Evolutionary conservation across 495 filamentous ascomycete species (phyloP), one percentile per base, ranked within the genome.

Genomic region (Pyrenopolyporus hunteri): DNA sequence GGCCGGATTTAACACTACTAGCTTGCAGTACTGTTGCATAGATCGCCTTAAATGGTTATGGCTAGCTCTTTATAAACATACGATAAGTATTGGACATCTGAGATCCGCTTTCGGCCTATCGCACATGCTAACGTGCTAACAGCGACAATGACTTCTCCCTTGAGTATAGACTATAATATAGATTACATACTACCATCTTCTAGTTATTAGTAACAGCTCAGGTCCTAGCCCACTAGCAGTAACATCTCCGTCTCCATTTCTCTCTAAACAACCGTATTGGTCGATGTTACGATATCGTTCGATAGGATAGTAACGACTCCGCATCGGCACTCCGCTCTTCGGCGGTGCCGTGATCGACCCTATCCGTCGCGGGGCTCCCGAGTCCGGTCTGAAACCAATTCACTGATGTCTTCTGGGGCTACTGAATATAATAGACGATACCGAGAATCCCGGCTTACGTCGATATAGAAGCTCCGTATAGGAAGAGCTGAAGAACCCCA

Each of bases 281-380:
- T 42, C 6, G 23, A 22, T 23, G 23, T 42, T 42, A 42, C 37
- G 37, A 42, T 22, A 42, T 57, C 39, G 29, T 61, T 61, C 63
- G 63, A 61, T 52, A 52, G 2, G 4, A 36, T 47, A 11, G 43
- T 33, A 46, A 6, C 16, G n/a, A 40, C 56, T 60, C 62, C 56
- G 62, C 56, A 58, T 57, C 63, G 31, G 57, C 39, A 44, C 63
- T 55, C 63, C 57, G 57, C 52, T 61, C 42, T 51, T 57, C 29
- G 48, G 46, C 46, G 11, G 23, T 45, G 19, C 51, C 63, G 57
- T 17, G 40, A 53, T 61, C 44, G 37, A 55, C 59, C 55, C 25
- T 43, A 39, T 16, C 63, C 57, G 57, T 47, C 45, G 52, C 42
- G 63, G 63, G 40, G 57, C 55, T 40, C 56, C 54, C 55, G 55